Conservation (phyloP, 1,284 basidiomycete genomes). For the Ceratobasidium sp. region DNA sequence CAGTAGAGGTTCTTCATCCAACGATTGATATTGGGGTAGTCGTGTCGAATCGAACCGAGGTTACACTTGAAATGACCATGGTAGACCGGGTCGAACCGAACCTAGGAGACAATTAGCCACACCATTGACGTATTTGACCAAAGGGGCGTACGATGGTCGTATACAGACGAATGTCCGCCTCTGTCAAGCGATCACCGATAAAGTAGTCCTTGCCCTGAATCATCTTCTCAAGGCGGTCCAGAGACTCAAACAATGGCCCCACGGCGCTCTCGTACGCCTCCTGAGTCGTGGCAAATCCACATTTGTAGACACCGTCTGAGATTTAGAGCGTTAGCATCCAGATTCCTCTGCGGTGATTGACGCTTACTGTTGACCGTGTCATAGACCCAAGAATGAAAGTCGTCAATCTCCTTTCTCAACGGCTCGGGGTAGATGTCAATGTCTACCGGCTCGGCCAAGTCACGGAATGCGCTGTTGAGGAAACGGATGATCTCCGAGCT, state of each 20-base stretch:
- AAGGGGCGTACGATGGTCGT: constrained; percentile 78
- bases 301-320: constrained; percentile 84
- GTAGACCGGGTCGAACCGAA: constrained; percentile 81
- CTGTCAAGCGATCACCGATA: constrained; percentile 81
- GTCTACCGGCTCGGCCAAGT: constrained; percentile 65
- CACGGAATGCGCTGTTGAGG: constrained; percentile 85
- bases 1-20: constrained; percentile 93
- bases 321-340: constrained; percentile 1
- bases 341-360: not conserved
- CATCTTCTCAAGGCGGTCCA: constrained; percentile 83
- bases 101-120: constrained; percentile 12
- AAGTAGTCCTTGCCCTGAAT: constrained; percentile 82
- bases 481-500: constrained; percentile 93
- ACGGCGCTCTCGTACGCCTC: constrained; percentile 84
- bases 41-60: constrained; percentile 50
- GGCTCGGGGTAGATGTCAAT: constrained; percentile 81
- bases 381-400: constrained; percentile 88
- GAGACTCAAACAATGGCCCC: constrained; percentile 69
- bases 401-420: constrained; percentile 80
- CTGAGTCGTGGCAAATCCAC: constrained; percentile 86
- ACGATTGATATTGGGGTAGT: constrained; percentile 82
- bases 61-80: constrained; percentile 90
- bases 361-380: constrained; percentile 76
- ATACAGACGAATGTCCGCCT: constrained; percentile 90
- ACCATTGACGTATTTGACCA: not conserved